A percentile compares a stretch with the other conserved stretches of the same genome.
Conservation (phyloP, 2,329 filamentous ascomycete genomes). For the Colletotrichum tropicicola region DNA sequence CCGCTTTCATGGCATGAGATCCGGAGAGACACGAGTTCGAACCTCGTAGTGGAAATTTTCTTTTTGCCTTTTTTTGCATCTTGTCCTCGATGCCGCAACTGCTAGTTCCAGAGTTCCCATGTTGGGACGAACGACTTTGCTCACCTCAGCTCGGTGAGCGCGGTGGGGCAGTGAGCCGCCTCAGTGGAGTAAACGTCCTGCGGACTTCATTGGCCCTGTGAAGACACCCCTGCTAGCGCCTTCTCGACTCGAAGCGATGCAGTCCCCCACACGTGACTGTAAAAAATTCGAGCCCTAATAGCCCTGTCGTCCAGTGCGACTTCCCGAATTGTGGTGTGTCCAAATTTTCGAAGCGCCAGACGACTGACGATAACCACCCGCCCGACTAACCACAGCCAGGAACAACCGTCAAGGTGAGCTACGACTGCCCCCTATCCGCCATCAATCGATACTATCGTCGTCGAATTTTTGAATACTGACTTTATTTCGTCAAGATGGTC, state of each 20-base stretch:
- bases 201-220: background rate
- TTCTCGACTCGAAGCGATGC: background rate
- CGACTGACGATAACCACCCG: conserved; percentile 15
- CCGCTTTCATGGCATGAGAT: conserved; percentile 9
- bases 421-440: conserved; percentile 22
- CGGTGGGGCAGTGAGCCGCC: background rate
- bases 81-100: background rate
- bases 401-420: conserved; percentile 52
- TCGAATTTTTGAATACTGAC: conserved; percentile 37
- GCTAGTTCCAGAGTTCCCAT: no score
- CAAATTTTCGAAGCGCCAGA: background rate
- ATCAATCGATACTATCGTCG: conserved; percentile 14
- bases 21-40: conserved; percentile 27
- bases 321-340: background rate
- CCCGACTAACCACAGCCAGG: conserved; percentile 43
- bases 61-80: background rate
- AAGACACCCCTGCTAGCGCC: background rate
- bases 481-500: conserved; percentile 77
- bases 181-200: background rate
- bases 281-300: conserved; percentile 13
- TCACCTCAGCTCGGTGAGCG: background rate
- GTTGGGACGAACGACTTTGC: background rate
- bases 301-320: background rate
- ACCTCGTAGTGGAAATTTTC: conserved; percentile 12
- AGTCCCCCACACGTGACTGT: conserved; percentile 11